Conservation (phyloP, 768 basidiomycete genomes). For the Leccinum uliginosum region DNA sequence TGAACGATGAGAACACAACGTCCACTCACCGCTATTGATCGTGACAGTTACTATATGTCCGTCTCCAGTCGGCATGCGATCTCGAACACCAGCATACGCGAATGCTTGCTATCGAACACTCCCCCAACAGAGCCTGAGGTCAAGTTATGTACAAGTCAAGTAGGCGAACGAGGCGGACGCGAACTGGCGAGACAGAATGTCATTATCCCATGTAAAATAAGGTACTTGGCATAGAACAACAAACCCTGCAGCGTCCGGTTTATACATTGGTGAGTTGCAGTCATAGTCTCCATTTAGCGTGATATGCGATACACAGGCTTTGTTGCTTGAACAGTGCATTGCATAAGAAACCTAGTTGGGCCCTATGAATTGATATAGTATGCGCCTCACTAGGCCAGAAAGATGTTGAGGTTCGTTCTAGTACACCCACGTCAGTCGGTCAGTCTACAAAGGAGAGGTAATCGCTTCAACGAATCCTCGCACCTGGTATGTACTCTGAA, state of each 20-base stretch:
- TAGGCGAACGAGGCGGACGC: no score
- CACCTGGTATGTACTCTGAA: slow-evolving; percentile 74
- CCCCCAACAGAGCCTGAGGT: no score
- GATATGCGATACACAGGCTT: not conserved
- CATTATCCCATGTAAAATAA: not conserved
- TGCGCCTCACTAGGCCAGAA: slow-evolving; percentile 72
- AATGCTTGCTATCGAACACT: no score
- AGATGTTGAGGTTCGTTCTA: slow-evolving; percentile 75
- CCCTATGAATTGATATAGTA: slow-evolving; percentile 87
- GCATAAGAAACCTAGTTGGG: slow-evolving; percentile 52
- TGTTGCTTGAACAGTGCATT: not conserved
- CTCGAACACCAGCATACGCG: not conserved
- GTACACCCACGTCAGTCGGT: not conserved
- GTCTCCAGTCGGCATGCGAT: not conserved
- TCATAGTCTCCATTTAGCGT: not conserved
- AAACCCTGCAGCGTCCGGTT: not conserved
- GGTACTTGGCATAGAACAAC: not conserved
- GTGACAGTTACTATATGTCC: not conserved
- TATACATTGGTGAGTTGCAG: not conserved
- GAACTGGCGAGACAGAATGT: not conserved
- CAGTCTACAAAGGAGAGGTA: not conserved
- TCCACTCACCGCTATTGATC: not conserved
- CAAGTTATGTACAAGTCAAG: no score
- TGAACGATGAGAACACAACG: not conserved
- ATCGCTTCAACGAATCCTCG: not conserved